A percentile compares a stretch with the other conserved stretches of the same genome.
These are phyloP conservation scores for Tuber umbilicatum DNA, from an alignment of 495 filamentous ascomycete species.

Conservation along the genomic window DNA sequence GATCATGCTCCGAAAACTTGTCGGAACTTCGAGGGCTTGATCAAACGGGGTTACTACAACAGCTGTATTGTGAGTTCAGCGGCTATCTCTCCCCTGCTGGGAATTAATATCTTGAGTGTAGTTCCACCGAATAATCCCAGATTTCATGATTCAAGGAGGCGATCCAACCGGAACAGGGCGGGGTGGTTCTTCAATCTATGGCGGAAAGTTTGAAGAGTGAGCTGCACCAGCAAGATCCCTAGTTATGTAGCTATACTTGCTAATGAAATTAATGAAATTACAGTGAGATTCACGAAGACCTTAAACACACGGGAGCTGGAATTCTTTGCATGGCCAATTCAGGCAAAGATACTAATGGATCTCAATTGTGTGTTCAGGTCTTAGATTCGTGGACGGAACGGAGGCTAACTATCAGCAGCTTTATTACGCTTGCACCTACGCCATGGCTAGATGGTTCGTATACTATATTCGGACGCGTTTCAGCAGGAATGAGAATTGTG, in stretches of 20 bases:
- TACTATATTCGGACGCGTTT: conserved; percentile 93
- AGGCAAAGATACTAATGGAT: conserved; percentile 89
- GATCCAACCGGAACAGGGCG: conserved; percentile 95
- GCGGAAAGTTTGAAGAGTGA: conserved; percentile 93
- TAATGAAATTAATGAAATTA: background rate
- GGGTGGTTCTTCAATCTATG: conserved; percentile 84
- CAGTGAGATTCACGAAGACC: conserved; percentile 61
- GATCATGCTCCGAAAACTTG: conserved; percentile 78
- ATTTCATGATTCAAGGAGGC: conserved; percentile 96
- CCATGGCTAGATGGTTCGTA: conserved; percentile 98
- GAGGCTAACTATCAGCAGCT: conserved; percentile 49
- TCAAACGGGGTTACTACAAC: conserved; percentile 78
- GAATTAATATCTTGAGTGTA: background rate
- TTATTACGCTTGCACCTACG: conserved; percentile 89
- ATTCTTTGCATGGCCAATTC: conserved; percentile 94
- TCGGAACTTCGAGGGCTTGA: conserved; percentile 78
- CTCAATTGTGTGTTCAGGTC: conserved; percentile 49
- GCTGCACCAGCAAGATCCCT: conserved; percentile 50
- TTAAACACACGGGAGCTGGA: conserved; percentile 93
- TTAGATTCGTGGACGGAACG: background rate
- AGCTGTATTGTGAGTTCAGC: conserved; percentile 47
- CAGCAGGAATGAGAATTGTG: conserved; percentile 72
- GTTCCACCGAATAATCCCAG: conserved; percentile 91
- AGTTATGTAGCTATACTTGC: background rate
- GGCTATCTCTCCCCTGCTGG: background rate